phyloP scores from a whole-genome alignment of 148 eudicot species.

The Silene uniflora region DNA sequence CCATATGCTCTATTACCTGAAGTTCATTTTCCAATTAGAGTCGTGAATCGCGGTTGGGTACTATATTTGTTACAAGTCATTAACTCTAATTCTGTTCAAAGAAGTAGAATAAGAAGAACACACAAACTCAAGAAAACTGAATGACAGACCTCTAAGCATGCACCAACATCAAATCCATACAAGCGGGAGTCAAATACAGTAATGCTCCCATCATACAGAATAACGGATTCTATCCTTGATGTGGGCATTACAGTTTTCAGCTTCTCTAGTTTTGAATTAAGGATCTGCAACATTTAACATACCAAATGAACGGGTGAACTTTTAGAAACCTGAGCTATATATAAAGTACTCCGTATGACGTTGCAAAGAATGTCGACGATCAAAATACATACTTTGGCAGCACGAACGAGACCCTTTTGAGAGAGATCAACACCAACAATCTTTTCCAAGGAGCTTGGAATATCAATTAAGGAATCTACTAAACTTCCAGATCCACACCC shows the following conservation, averaged over 20 bases:
- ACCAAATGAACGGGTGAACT: neutral
- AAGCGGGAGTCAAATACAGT: conserved; percentile 69
- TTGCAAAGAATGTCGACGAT: neutral
- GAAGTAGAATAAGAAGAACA: neutral
- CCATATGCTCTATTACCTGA: conserved; percentile 97
- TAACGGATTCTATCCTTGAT: conserved; percentile 42
- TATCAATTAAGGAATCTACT: conserved; percentile 70
- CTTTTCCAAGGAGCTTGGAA: conserved; percentile 64
- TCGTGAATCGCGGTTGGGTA: no score
- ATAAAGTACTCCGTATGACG: neutral
- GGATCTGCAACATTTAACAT: conserved; percentile 41
- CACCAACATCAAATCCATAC: conserved; percentile 81
- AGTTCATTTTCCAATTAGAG: neutral
- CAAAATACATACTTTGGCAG: conserved; percentile 65
- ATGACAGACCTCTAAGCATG: conserved; percentile 88
- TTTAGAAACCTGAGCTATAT: neutral
- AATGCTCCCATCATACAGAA: conserved; percentile 79
- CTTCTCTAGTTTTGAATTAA: conserved; percentile 62
- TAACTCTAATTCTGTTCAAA: neutral
- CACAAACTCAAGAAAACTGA: conserved; percentile 1
- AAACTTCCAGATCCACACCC: conserved; percentile 99
- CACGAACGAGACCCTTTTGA: conserved; percentile 68
- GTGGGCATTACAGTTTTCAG: conserved; percentile 29
- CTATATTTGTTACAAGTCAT: neutral
- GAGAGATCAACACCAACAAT: conserved; percentile 93